Evolutionary conservation across 2,329 filamentous ascomycete genomes (phyloP).

Genomic region (Trichophyton schoenleinii): DNA sequence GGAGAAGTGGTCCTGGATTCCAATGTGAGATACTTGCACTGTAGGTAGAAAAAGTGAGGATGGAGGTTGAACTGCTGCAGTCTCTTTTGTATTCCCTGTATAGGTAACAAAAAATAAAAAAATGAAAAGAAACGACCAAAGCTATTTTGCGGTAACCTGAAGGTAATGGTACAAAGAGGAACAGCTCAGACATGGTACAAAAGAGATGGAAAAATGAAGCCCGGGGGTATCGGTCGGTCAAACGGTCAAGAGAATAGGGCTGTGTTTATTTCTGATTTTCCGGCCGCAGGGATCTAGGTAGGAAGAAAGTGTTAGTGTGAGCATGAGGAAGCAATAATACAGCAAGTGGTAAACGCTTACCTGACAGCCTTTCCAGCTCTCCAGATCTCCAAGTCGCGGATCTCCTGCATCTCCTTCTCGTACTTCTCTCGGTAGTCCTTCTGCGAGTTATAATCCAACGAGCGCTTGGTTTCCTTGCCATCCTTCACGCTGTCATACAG

Average conservation of each 20-base stretch:
- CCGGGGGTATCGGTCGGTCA: neutral
- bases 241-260: neutral
- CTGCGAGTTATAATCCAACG: constrained; percentile 93
- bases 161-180: neutral
- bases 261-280: constrained; percentile 65
- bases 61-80: neutral
- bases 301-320: neutral
- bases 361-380: constrained; percentile 94
- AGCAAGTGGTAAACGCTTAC: constrained; percentile 33
- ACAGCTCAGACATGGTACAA: neutral
- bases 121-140: neutral
- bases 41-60: too few relatives aligned
- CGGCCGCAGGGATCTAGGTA: constrained; percentile 56
- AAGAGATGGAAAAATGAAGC: neutral
- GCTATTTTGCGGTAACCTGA: neutral
- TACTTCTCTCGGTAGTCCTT: constrained; percentile 93
- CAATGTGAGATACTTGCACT: too few relatives aligned
- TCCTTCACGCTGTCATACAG: constrained; percentile 88
- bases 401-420: constrained; percentile 97
- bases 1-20: neutral
- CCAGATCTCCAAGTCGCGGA: constrained; percentile 98
- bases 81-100: neutral
- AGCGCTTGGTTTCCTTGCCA: constrained; percentile 89
- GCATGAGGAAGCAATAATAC: neutral
- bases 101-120: neutral